phyloP scores from a whole-genome alignment of 345 rosid genomes.

The Aethionema arabicum region DNA sequence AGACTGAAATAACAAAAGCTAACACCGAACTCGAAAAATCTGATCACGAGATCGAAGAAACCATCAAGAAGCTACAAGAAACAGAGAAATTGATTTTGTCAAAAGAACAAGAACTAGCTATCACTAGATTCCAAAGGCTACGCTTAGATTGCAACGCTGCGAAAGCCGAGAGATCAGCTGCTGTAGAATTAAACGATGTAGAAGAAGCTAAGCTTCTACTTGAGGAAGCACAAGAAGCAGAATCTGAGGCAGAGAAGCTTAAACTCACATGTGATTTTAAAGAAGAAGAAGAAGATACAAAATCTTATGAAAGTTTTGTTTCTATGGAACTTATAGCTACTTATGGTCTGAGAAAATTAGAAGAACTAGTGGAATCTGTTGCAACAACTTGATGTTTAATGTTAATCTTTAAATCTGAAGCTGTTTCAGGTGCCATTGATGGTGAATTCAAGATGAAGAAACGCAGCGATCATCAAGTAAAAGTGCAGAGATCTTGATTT shows the following conservation, averaged over 20 bases:
- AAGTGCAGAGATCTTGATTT: background rate
- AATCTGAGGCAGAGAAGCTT: conserved; percentile 66
- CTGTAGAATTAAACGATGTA: conserved; percentile 62
- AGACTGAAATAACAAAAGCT: conserved; percentile 56
- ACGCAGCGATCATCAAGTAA: background rate
- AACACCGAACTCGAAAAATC: conserved; percentile 49
- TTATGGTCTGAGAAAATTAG: conserved; percentile 53
- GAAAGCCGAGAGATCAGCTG: conserved; percentile 74
- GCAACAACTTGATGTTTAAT: background rate
- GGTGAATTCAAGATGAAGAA: background rate
- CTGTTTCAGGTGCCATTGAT: conserved; percentile 1
- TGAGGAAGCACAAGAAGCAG: conserved; percentile 75
- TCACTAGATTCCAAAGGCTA: conserved; percentile 72
- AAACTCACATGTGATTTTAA: conserved; percentile 49
- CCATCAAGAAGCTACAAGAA: conserved; percentile 57
- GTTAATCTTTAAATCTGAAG: conserved; percentile 9
- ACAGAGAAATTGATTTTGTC: conserved; percentile 55
- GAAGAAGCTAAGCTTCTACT: conserved; percentile 79
- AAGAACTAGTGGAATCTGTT: conserved; percentile 56
- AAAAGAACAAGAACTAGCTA: conserved; percentile 72
- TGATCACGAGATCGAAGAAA: conserved; percentile 60
- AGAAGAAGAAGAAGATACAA: conserved; percentile 49
- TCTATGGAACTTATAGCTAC: conserved; percentile 76
- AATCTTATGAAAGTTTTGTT: conserved; percentile 55
- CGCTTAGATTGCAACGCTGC: conserved; percentile 60